These are phyloP conservation scores for Russula emetica DNA, from an alignment of 768 basidiomycete genomes.

Conservation along the genomic window DNA sequence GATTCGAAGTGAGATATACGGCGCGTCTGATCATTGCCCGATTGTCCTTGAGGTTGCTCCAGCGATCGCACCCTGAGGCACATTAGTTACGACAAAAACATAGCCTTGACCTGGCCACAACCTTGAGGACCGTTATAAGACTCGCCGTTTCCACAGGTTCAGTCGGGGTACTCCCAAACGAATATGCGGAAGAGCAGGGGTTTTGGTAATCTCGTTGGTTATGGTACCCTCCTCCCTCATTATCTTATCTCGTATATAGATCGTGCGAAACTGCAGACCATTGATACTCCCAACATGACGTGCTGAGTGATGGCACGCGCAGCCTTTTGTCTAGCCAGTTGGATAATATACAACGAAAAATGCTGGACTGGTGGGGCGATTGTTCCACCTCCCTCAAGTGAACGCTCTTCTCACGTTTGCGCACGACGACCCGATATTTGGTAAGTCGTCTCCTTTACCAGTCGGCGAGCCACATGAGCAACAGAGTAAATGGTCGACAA, in stretches of 20 bases:
- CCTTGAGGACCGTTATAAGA: no score
- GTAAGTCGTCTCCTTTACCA: no score
- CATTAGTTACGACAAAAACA: not conserved
- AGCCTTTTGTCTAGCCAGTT: not conserved
- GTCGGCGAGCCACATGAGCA: no score
- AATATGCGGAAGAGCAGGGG: not conserved
- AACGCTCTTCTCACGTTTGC: not conserved
- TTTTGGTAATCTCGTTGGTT: not conserved
- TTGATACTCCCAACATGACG: no score
- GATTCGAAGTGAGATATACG: slow-evolving; percentile 79
- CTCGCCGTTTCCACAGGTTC: no score
- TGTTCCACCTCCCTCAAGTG: not conserved
- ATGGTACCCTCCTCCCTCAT: not conserved
- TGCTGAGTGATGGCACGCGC: no score
- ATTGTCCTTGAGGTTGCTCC: slow-evolving; percentile 64
- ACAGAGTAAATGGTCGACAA: no score
- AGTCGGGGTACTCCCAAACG: no score
- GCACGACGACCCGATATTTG: no score
- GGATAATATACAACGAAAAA: no score
- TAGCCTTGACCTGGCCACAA: not conserved
- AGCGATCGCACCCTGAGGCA: not conserved
- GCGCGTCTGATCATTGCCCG: slow-evolving; percentile 84
- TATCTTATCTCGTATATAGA: not conserved
- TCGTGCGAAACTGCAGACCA: not conserved
- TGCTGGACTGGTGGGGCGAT: not conserved